phyloP scores from a whole-genome alignment of 495 filamentous ascomycete species.

The Xylaria acuta region DNA sequence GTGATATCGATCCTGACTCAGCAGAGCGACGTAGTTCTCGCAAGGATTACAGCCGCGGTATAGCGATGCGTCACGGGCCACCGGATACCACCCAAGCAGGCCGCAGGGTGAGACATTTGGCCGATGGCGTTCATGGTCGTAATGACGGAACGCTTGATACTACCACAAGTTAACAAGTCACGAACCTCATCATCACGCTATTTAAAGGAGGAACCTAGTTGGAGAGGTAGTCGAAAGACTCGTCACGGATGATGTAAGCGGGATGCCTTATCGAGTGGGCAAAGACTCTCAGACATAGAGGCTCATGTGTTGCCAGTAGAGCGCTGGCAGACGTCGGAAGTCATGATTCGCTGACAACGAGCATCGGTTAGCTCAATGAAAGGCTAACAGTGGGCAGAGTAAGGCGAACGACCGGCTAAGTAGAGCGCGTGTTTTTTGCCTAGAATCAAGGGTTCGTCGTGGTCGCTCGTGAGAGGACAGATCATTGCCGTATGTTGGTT shows the following conservation, averaged over 20 bases:
- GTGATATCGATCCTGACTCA: slow-evolving; percentile 19
- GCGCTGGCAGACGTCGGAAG: neutral
- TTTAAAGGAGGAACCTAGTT: neutral
- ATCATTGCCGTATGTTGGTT: neutral
- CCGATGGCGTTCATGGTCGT: neutral
- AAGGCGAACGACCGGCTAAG: neutral
- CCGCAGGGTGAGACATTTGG: neutral
- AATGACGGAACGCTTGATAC: neutral
- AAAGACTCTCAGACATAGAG: neutral
- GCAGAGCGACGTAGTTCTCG: neutral
- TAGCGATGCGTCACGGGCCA: neutral
- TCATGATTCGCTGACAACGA: slow-evolving; percentile 8
- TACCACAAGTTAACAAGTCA: neutral
- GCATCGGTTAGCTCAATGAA: neutral
- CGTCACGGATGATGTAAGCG: slow-evolving; percentile 15
- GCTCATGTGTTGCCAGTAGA: neutral
- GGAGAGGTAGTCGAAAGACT: neutral
- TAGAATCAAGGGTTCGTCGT: too few relatives aligned
- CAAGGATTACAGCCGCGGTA: neutral
- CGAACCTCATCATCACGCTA: neutral
- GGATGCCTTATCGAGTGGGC: neutral
- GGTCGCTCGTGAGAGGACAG: neutral
- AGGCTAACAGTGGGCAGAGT: neutral
- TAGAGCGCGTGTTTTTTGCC: neutral
- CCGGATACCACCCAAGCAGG: neutral